phyloP scores from a whole-genome alignment of 768 basidiomycete species.

The Suillus hirtellus region DNA sequence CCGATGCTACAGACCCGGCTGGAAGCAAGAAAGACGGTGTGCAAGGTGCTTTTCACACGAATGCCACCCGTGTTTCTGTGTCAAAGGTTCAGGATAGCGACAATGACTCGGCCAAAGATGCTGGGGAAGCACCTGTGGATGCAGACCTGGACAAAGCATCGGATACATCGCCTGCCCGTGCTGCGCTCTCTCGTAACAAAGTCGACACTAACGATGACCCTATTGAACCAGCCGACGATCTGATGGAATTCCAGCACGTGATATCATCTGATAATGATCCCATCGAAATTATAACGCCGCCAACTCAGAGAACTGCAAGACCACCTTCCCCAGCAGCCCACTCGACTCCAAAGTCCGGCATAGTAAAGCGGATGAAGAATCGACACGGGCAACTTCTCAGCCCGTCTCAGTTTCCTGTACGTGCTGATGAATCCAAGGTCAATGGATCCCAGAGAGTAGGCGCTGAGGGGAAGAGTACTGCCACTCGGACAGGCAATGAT shows the following conservation, averaged over 20 bases:
- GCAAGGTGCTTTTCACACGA: not conserved
- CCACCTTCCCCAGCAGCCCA: conserved; percentile 12
- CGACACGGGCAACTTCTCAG: conserved; percentile 20
- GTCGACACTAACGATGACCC: conserved; percentile 33
- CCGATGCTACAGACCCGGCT: not conserved
- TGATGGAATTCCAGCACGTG: conserved; percentile 21
- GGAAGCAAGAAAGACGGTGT: not conserved
- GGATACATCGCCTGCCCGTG: not conserved
- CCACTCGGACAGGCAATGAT: not conserved
- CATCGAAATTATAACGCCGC: conserved; percentile 26
- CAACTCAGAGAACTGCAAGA: conserved; percentile 11
- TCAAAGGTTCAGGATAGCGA: not conserved
- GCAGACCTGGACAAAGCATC: not conserved
- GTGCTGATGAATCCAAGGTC: not conserved
- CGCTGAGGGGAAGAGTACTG: not conserved
- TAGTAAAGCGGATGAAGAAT: conserved; percentile 44
- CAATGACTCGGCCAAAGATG: not conserved
- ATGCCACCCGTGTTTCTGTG: not conserved
- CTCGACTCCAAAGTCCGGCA: conserved; percentile 32
- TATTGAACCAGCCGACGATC: conserved; percentile 44
- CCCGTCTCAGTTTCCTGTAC: conserved; percentile 2
- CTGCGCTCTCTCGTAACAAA: not conserved
- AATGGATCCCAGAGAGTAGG: not conserved
- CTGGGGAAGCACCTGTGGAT: not conserved
- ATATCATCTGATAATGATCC: conserved; percentile 25